Conservation (phyloP, 495 filamentous ascomycete genomes). For the Penicillium manginii region DNA sequence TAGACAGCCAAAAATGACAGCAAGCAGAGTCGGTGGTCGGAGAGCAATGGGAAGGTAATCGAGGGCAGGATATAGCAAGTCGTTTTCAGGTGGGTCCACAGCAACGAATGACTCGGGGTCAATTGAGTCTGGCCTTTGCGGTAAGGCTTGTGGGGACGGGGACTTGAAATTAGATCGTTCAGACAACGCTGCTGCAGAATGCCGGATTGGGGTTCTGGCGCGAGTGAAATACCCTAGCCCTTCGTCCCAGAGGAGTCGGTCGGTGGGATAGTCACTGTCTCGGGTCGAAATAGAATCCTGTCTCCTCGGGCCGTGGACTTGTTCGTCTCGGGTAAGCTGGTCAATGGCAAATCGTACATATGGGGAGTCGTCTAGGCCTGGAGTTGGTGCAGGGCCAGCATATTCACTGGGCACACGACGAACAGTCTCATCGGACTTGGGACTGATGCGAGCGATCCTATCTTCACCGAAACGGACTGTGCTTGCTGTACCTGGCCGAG, state of each 20-base stretch:
- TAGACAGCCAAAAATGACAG: conserved; percentile 62
- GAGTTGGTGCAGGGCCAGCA: conserved; percentile 55
- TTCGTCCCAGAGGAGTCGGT: conserved; percentile 57
- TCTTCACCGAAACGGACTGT: conserved; percentile 45
- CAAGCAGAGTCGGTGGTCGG: conserved; percentile 60
- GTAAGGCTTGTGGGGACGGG: conserved; percentile 32
- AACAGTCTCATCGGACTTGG: conserved; percentile 34
- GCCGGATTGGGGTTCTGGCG: conserved; percentile 29
- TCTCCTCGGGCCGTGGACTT: conserved; percentile 42
- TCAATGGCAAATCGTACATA: conserved; percentile 76
- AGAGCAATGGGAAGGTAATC: conserved; percentile 70
- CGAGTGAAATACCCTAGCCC: conserved; percentile 51
- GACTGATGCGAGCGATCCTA: conserved; percentile 31
- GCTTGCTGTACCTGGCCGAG: conserved; percentile 32
- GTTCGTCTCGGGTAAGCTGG: conserved; percentile 70
- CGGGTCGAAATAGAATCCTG: conserved; percentile 39
- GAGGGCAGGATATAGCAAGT: conserved; percentile 56
- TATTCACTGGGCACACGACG: conserved; percentile 39
- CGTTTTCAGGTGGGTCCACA: conserved; percentile 49
- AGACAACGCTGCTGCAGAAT: conserved; percentile 19
- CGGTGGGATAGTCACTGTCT: conserved; percentile 46
- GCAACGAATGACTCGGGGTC: conserved; percentile 57
- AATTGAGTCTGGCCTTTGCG: conserved; percentile 37
- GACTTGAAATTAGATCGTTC: conserved; percentile 24
- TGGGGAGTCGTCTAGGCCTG: conserved; percentile 67